phyloP scores from a whole-genome alignment of 2,329 filamentous ascomycete genomes.

The Apiospora malaysiana region DNA sequence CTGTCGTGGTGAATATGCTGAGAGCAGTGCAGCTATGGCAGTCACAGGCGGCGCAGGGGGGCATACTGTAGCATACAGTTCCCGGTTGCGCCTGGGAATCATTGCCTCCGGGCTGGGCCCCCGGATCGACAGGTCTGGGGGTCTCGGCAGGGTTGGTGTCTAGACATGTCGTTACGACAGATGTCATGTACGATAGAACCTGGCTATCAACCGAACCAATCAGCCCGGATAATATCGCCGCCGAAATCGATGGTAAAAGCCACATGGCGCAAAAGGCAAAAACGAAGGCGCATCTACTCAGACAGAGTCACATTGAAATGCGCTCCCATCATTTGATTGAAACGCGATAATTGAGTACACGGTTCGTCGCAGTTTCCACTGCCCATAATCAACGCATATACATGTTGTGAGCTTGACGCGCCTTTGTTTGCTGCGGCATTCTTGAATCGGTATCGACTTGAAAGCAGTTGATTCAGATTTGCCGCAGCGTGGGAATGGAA shows the following conservation, averaged over 20 bases:
- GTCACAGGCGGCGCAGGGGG: constrained; percentile 27
- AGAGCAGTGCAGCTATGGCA: constrained; percentile 29
- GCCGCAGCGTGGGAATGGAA: neutral
- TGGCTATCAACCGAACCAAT: constrained; percentile 23
- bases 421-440: neutral
- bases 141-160: neutral
- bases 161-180: constrained; percentile 28
- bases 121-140: neutral
- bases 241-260: neutral
- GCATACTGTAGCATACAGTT: constrained; percentile 28
- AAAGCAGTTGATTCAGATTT: neutral
- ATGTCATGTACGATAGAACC: constrained; percentile 25
- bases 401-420: neutral
- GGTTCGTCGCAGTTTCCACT: neutral
- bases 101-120: neutral
- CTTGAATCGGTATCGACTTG: neutral
- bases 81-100: neutral
- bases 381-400: neutral
- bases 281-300: neutral
- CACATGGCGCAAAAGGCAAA: neutral
- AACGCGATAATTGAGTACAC: neutral
- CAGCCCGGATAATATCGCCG: neutral
- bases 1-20: constrained; percentile 29
- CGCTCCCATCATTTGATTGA: neutral
- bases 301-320: neutral